These are phyloP conservation scores for Carex sylvatica DNA, from an alignment of 202 grass and related monocot species.

Conservation along the genomic window DNA sequence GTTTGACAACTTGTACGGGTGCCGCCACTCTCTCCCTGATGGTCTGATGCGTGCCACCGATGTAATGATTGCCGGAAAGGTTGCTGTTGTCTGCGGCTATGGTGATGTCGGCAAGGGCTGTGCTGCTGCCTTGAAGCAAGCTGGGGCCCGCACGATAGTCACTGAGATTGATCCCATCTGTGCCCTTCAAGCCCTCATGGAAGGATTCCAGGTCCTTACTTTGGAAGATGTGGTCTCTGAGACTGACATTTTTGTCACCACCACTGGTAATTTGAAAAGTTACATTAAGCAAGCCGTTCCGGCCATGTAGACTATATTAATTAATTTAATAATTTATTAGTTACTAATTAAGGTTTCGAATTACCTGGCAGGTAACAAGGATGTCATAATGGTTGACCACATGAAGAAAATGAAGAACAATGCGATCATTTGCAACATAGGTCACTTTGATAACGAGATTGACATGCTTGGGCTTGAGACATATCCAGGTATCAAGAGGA, in stretches of 20 bases:
- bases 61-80: conserved; percentile 53
- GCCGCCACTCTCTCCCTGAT: conserved; percentile 50
- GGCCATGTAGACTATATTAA: neutral
- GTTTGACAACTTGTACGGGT: conserved; percentile 49
- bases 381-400: conserved; percentile 50
- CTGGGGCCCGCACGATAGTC: conserved; percentile 40
- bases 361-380: conserved; percentile 37
- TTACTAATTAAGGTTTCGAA: neutral
- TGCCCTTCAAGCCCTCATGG: conserved; percentile 49
- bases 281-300: neutral
- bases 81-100: conserved; percentile 42
- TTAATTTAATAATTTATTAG: neutral
- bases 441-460: conserved; percentile 49
- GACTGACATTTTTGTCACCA: conserved; percentile 44
- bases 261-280: conserved; percentile 17
- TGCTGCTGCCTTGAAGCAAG: conserved; percentile 40
- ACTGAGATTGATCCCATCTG: conserved; percentile 56
- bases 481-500: conserved; percentile 42
- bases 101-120: conserved; percentile 50
- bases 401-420: conserved; percentile 63
- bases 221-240: conserved; percentile 40
- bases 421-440: conserved; percentile 46
- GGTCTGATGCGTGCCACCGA: conserved; percentile 48
- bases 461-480: conserved; percentile 46
- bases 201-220: conserved; percentile 42